Base-by-base conservation (phyloP, 352 stramenopile species). In the Globisporangium canariense region DNA sequence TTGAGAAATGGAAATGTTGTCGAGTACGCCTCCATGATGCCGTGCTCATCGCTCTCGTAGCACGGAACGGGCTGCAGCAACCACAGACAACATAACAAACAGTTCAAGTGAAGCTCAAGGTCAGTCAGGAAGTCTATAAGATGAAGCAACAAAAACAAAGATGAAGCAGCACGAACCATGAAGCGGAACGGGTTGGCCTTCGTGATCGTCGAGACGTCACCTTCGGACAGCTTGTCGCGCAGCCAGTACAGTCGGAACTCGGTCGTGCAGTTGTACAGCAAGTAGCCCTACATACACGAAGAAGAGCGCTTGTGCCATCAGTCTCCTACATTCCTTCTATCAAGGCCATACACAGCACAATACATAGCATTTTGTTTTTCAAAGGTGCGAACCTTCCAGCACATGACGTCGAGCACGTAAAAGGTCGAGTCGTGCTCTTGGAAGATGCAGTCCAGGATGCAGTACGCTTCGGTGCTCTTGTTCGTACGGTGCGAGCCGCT, bases 351-450 rank as follows among this genome's bases (percentile, higher is more conserved):
- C 43, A 11, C 9, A 18, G 25, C n/a, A 18, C 30, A 41, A 18
- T 36, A 28, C 25, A 28, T 28, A 43, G 18, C 11, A 25, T 28
- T 22, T 22, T 49, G 7, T 16, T 28, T 22, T 22, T 22, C 4
- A 49, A 49, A 22, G 43, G 18, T 11, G 16, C 43, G 22, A 49
- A 85, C 79, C 78, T 97, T 97, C 92, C 92, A 98, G 75, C 87
- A 96, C 86, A 97, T 94, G 69, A 97, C 83, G 67, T 98, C 92
- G n/a, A 97, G 65, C 36, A 97, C 89, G 69, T 96, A 97, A 58
- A 97, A 98, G 0, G 89, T 97, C 40, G 70, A 60, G 63, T 96
- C 77, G 51, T 86, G 74, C 60, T 97, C 90, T 58, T 97, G 84
- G 69, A 92, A 98, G 60, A 98, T 89, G 71, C 90, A 97, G 66